Evolutionary conservation across 768 basidiomycete genomes (phyloP), one percentile per base, ranked within the genome.

Genomic region (Russula olivacea): DNA sequence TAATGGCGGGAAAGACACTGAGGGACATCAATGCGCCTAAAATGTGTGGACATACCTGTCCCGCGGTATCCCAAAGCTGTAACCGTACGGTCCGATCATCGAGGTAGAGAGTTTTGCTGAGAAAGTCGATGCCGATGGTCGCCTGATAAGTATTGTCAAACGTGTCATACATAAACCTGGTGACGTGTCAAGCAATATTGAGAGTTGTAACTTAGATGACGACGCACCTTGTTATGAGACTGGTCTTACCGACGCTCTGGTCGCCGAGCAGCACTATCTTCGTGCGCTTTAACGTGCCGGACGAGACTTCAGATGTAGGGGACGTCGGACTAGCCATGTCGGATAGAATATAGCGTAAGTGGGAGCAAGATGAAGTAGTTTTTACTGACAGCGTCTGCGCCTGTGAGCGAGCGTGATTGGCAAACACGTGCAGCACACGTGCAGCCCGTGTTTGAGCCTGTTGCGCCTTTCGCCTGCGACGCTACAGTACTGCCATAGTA

Each of bases 91-190:
- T 99, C 70, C 97, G 82, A 78, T 99, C 97, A 72, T 99, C 97
- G 61, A 98, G 82, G 76, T 99, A 99, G 93, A 99, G 96, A 0
- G 97, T 98, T 81, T 99, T 99, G 78, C 93, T 96, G 76, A 99
- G 79, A 74, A 99, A 99, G 78, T 99, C 97, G 76, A 99, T 99
- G 61, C 96, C 93, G 72, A 96, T 96, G 11, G 93, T 96, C 21
- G 93, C 93, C 73, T 93, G 92, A 75, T 99, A 99, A 49, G 96
- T 98, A 75, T 98, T 98, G 80, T 99, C 97, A 75, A 99, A 99
- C 0, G 97, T 98, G 77, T 99, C 97, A 74, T 99, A 99, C 97
- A 98, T 95, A 74, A 91, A 91, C 77, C 92, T 95, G 68, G 30
- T 45, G 28, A 36, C 38, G 30, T 19, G 32, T 45, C 61, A 65